Conservation (phyloP, 108 stramenopile species). For the Conticribra weissflogii region DNA sequence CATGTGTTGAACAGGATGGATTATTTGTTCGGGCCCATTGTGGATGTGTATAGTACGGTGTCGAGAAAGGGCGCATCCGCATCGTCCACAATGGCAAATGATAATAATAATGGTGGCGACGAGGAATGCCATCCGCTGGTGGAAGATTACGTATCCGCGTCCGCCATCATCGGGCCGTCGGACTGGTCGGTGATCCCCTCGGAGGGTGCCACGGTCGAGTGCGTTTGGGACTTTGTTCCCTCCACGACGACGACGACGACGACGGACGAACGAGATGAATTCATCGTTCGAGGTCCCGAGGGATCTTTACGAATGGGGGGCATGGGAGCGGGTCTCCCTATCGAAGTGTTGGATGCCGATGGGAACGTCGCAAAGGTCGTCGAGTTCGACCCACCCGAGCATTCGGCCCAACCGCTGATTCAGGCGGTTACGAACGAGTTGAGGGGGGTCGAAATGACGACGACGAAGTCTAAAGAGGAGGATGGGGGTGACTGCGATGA, state of each 20-base stretch:
- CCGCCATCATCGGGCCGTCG: constrained; percentile 45
- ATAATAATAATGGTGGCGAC: constrained; percentile 6
- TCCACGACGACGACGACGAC: constrained; percentile 14
- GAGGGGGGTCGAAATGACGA: constrained; percentile 32
- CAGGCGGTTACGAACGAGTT: constrained; percentile 62
- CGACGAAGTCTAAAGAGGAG: too few relatives aligned
- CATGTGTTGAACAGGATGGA: constrained; percentile 68
- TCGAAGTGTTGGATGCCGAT: constrained; percentile 48
- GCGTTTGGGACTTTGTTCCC: constrained; percentile 60
- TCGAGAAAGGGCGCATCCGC: neutral
- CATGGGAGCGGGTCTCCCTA: constrained; percentile 57
- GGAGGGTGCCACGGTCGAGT: constrained; percentile 51
- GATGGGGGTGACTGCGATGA: neutral
- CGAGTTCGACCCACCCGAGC: constrained; percentile 56
- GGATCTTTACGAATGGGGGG: constrained; percentile 58
- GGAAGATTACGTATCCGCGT: constrained; percentile 57
- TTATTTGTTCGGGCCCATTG: constrained; percentile 63
- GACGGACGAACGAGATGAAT: constrained; percentile 41
- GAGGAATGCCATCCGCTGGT: constrained; percentile 26
- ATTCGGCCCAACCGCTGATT: constrained; percentile 63
- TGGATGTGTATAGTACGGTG: constrained; percentile 43
- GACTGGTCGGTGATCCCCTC: constrained; percentile 26
- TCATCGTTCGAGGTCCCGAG: constrained; percentile 53
- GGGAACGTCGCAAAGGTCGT: constrained; percentile 32
- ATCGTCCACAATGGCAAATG: too few relatives aligned